Evolutionary conservation across 202 grass and related monocot species (phyloP), one percentile per base, ranked within the genome.

Genomic region (Zoysia matrella): DNA sequence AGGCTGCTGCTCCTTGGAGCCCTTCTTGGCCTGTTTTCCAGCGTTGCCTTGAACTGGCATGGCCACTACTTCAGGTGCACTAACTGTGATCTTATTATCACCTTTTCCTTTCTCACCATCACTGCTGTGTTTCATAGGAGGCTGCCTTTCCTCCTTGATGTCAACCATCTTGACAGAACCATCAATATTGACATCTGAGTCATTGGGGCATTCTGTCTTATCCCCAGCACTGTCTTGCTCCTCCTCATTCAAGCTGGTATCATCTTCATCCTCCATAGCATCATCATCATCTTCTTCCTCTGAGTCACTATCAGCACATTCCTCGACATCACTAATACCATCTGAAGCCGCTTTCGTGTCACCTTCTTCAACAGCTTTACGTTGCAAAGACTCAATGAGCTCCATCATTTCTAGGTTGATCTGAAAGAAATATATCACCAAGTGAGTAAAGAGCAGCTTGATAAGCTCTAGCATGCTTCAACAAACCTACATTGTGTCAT

Each of bases 341-440:
- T 79, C 74, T n/a, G 53, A 46, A 67, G 53, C 22, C 55, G 3
- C 64, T 40, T 81, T 75, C 30, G 2, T 6, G 52, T 46, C 82
- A 18, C 63, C 67, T 85, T 91, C 92, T 62, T 94, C 84, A 61
- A 66, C 80, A 40, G 83, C 77, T 67, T 92, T 91, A 2, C 40
- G 65, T 71, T 84, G 85, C 57, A 93, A 50, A 2, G 76, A 76
- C 67, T 87, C 87, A 11, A 98, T 95, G 57, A 98, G 47, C 50
- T 87, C 89, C 93, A 88, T 98, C 69, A 98, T 71, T 72, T 98
- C 92, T 73, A 89, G 80, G 82, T 98, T 98, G 69, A 99, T 85
- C 96, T 99, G 89, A 54, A 82, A 82, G 8, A 74, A 51, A n/a
- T n/a, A n/a, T n/a, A n/a, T n/a, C n/a, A n/a, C 52, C 63, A 16